Base-by-base conservation (phyloP, 768 basidiomycete species). In the Mrakia hoshinonis region DNA sequence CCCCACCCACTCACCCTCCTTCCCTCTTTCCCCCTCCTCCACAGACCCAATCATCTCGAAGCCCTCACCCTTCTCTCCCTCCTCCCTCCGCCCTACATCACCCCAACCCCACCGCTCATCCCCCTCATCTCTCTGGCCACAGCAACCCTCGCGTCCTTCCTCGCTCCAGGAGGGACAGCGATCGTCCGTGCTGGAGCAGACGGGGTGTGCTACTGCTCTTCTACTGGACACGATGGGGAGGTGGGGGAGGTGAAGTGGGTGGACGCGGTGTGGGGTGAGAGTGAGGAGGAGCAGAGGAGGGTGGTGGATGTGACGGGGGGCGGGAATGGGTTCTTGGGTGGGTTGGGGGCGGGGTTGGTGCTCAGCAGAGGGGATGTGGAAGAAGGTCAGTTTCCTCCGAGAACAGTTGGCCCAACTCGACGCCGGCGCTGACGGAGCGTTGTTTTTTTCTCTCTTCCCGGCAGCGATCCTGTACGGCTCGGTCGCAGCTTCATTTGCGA, bases 31-130 rank as follows among this genome's bases (percentile, higher is more conserved):
- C 15, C 24, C 26, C 51, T n/a, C n/a, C n/a, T n/a, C n/a, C 58
- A 0, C 62, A 70, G 69, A 34, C 72, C 72, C 12, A 73, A 73
- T 29, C 72, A 73, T 48, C 72, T 73, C 31, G 72, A 73, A 39
- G 72, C 72, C 3, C 60, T 73, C 38, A 48, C 67, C 3, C 60
- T 73, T 22, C 38, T 68, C 38, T 67, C 55, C 60, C 26, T 73
- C 26, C 26, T 26, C 26, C 67, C 72, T 2, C 24, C 60, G 15
- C 22, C n/a, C 15, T 29, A 24, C 24, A 20, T 36, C 48, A 34
- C 31, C 31, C 26, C 22, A 12, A 22, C 46, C 0, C 38, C 26
- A 18, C 26, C 69, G 47, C 18, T 22, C 34, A 39, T 36, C 20
- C 18, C 31, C 6, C 58, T 61, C 58, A 61, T 61, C 58, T 61